Evolutionary conservation across 768 basidiomycete genomes (phyloP).

Genomic region (Termitomyces sp.): DNA sequence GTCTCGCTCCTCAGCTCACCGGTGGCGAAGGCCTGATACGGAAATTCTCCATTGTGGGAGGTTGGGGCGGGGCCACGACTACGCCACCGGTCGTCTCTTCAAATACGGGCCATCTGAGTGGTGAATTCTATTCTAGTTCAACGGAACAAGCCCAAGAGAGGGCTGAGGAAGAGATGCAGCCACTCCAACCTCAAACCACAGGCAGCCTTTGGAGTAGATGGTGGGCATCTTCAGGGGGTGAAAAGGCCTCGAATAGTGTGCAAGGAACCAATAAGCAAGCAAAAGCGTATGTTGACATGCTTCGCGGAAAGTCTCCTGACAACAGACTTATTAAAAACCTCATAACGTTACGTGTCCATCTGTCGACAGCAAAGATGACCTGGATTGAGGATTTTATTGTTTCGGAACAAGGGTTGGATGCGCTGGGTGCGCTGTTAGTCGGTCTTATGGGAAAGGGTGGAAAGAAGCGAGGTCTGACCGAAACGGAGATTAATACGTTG

Average conservation of each 20-base stretch:
- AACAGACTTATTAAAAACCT: conserved; percentile 71
- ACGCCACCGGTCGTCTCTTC: conserved; percentile 31
- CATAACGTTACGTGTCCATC: conserved; percentile 77
- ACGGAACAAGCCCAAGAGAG: conserved; percentile 24
- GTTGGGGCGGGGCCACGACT: conserved; percentile 46
- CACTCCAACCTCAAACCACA: conserved; percentile 61
- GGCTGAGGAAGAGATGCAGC: conserved; percentile 29
- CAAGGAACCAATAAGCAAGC: conserved; percentile 45
- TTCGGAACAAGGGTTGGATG: conserved; percentile 60
- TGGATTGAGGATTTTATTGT: conserved; percentile 82
- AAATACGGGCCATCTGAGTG: conserved; percentile 30
- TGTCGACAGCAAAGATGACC: conserved; percentile 74
- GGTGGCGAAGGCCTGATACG: conserved; percentile 66
- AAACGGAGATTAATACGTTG: conserved; percentile 65
- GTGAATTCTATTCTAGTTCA: conserved; percentile 29
- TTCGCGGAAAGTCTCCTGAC: conserved; percentile 54
- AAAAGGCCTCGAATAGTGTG: conserved; percentile 29
- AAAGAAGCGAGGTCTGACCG: conserved; percentile 55
- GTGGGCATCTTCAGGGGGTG: conserved; percentile 70
- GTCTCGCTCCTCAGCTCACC: conserved; percentile 71
- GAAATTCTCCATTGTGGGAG: conserved; percentile 59
- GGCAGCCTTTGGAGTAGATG: conserved; percentile 75
- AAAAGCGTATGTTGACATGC: conserved; percentile 58
- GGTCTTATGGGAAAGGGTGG: conserved; percentile 63
- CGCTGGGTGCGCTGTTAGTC: conserved; percentile 54